A percentile compares a stretch with the other conserved stretches of the same genome.
These are phyloP conservation scores for Epichloe typhina DNA, from an alignment of 2,329 filamentous ascomycete species.

Conservation along the genomic window DNA sequence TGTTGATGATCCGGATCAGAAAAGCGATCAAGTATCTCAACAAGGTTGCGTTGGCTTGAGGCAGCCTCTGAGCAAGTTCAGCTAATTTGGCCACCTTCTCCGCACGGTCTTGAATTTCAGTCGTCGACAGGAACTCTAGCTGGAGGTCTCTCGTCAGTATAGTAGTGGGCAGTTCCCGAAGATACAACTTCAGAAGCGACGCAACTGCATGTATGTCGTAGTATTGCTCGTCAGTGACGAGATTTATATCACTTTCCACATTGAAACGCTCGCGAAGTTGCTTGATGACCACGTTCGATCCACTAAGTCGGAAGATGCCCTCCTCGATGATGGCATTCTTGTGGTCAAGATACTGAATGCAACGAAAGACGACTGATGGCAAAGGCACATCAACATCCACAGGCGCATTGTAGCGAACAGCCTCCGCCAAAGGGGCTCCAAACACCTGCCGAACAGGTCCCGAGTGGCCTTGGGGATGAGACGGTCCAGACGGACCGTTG, in stretches of 20 bases:
- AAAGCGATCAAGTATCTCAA: constrained; percentile 78
- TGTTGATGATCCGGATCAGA: constrained; percentile 83
- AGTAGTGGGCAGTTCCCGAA: constrained; percentile 81
- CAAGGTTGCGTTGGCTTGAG: constrained; percentile 66
- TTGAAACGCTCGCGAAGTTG: constrained; percentile 87
- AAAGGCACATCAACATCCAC: constrained; percentile 60
- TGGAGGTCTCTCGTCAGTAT: constrained; percentile 87
- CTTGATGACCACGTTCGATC: constrained; percentile 93
- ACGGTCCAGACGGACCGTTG: constrained; percentile 19
- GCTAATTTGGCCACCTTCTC: constrained; percentile 70
- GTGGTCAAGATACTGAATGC: constrained; percentile 79
- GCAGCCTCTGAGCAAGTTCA: constrained; percentile 66
- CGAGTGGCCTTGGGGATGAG: constrained; percentile 26
- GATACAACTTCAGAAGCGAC: constrained; percentile 83
- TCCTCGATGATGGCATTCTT: constrained; percentile 78
- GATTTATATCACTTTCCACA: constrained; percentile 76
- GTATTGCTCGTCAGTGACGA: constrained; percentile 69
- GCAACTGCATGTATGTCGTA: constrained; percentile 95
- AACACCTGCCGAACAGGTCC: constrained; percentile 61
- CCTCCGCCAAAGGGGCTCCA: constrained; percentile 72
- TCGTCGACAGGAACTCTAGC: constrained; percentile 72
- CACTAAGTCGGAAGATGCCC: constrained; percentile 91
- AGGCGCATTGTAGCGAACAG: constrained; percentile 68
- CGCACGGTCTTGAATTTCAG: constrained; percentile 59
- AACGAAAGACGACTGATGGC: constrained; percentile 88